These are phyloP conservation scores for Candida corydali DNA, from an alignment of 805 yeast species.

Conservation along the genomic window DNA sequence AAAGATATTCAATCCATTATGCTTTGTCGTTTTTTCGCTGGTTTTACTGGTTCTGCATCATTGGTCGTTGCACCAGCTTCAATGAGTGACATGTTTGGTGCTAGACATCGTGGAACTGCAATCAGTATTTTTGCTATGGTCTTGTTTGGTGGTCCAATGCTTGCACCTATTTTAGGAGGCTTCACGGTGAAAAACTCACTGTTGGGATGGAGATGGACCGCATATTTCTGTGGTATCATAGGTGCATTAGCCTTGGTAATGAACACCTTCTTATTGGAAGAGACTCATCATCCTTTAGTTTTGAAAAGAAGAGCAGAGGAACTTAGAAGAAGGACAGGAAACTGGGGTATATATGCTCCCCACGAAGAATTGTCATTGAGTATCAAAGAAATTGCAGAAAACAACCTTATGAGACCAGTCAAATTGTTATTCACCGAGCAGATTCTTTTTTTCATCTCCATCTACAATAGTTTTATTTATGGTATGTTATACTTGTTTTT, in stretches of 20 bases:
- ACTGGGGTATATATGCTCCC: constrained; percentile 38
- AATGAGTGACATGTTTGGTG: constrained; percentile 76
- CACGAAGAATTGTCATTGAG: constrained; percentile 30
- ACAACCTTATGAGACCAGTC: constrained; percentile 35
- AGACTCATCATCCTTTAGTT: constrained; percentile 38
- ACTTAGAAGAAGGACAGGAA: constrained; percentile 36
- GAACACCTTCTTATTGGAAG: constrained; percentile 29
- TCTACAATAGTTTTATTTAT: constrained; percentile 48
- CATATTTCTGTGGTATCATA: constrained; percentile 46
- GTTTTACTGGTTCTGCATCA: constrained; percentile 81
- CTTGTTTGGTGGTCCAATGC: constrained; percentile 74
- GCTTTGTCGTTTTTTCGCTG: constrained; percentile 76
- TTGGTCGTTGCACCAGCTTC: constrained; percentile 67
- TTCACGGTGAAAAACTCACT: constrained; percentile 34
- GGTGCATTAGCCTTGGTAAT: constrained; percentile 28
- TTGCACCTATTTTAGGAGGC: constrained; percentile 65
- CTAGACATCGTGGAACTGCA: constrained; percentile 68
- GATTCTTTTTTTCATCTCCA: constrained; percentile 37
- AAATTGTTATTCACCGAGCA: constrained; percentile 38
- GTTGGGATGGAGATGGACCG: constrained; percentile 57
- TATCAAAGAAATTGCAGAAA: constrained; percentile 30
- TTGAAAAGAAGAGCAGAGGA: constrained; percentile 29
- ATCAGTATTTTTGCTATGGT: constrained; percentile 66
- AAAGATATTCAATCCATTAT: constrained; percentile 73
- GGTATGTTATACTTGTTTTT: constrained; percentile 44